Conservation (phyloP, 2,329 filamentous ascomycete species). For the Phyllosticta citribraziliensis region DNA sequence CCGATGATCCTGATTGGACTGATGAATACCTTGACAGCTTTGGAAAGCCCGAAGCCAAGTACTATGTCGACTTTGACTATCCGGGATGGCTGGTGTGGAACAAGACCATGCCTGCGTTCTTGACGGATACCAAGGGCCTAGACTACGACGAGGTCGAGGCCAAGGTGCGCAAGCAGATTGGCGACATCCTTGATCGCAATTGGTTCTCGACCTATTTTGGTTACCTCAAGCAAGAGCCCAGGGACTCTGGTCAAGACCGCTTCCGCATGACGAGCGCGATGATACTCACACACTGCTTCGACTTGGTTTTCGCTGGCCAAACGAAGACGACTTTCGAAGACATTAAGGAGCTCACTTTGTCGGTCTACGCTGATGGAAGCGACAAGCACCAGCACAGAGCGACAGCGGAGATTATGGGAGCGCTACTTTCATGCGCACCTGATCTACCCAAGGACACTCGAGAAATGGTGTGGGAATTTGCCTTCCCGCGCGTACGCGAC, state of each 20-base stretch:
- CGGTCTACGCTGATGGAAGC: conserved; percentile 81
- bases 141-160: conserved; percentile 75
- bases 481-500: conserved; percentile 74
- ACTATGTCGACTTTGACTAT: conserved; percentile 84
- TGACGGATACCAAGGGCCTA: conserved; percentile 59
- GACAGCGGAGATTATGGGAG: conserved; percentile 85
- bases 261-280: conserved; percentile 85
- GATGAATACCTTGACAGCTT: conserved; percentile 69
- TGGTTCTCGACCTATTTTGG: conserved; percentile 87
- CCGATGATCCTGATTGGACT: conserved; percentile 64
- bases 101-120: conserved; percentile 72
- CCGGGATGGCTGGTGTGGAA: conserved; percentile 97
- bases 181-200: conserved; percentile 63
- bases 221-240: conserved; percentile 91
- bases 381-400: conserved; percentile 98
- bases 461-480: conserved; percentile 75
- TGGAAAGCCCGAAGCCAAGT: conserved; percentile 65
- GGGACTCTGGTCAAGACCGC: conserved; percentile 69
- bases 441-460: conserved; percentile 68
- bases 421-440: conserved; percentile 68
- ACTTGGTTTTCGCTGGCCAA: conserved; percentile 72
- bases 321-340: conserved; percentile 77
- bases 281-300: conserved; percentile 80
- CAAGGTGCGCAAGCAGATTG: conserved; percentile 66
- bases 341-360: conserved; percentile 67